Conservation (phyloP, 257 asterid species). For the Fraxinus quadrangulata region DNA sequence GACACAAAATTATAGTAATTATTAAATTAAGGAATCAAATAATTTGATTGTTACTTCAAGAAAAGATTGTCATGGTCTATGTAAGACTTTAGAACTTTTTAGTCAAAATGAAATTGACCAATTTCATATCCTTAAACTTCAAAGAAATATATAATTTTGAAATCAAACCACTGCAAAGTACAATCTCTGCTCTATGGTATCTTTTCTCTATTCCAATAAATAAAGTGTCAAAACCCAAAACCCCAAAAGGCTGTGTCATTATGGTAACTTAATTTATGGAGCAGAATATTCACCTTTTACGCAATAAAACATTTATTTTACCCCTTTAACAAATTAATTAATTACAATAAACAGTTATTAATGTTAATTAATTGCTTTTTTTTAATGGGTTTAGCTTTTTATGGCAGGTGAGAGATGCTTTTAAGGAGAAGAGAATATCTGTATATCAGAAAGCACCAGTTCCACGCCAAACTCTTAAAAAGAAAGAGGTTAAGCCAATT, state of each 20-base stretch:
- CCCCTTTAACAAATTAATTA: not conserved
- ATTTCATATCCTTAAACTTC: not conserved
- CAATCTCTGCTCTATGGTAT: not conserved
- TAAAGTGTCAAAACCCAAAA: not conserved
- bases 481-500: not conserved
- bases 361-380: not conserved
- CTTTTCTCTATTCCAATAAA: slow-evolving; percentile 1
- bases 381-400: not conserved
- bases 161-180: not conserved
- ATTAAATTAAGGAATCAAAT: too few relatives aligned
- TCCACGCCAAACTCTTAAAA: not conserved
- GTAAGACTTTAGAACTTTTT: not conserved
- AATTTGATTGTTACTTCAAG: too few relatives aligned
- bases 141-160: not conserved
- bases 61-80: too few relatives aligned
- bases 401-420: slow-evolving; percentile 2
- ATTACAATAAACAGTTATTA: not conserved
- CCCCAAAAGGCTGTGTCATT: slow-evolving; percentile 2
- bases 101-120: not conserved
- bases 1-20: too few relatives aligned
- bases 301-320: not conserved
- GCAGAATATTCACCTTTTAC: slow-evolving; percentile 3
- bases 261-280: not conserved
- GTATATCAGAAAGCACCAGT: not conserved
- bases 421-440: slow-evolving; percentile 13